These are phyloP conservation scores for Candida xyloterini DNA, from an alignment of 805 yeast species.

Conservation along the genomic window DNA sequence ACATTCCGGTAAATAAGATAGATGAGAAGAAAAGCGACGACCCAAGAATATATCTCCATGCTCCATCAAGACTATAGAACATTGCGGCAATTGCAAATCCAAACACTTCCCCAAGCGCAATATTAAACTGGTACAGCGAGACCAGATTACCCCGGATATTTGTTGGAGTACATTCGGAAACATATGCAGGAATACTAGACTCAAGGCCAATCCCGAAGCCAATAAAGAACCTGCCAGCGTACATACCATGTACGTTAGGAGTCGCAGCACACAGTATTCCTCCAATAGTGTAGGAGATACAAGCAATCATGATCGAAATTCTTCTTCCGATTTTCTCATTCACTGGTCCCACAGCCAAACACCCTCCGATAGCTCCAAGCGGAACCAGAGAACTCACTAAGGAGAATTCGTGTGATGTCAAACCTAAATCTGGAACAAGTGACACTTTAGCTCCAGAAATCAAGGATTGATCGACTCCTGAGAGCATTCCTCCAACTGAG, in stretches of 20 bases:
- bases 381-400: conserved; percentile 61
- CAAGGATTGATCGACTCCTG: conserved; percentile 66
- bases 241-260: conserved; percentile 44
- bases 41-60: conserved; percentile 67
- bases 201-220: conserved; percentile 68
- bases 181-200: conserved; percentile 63
- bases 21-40: conserved; percentile 60
- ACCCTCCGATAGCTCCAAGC: conserved; percentile 63
- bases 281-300: conserved; percentile 61
- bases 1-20: conserved; percentile 45
- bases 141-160: conserved; percentile 58
- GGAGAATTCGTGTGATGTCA: conserved; percentile 45
- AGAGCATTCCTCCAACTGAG: conserved; percentile 59
- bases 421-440: conserved; percentile 42
- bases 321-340: conserved; percentile 56
- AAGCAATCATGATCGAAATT: conserved; percentile 50
- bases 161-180: conserved; percentile 60
- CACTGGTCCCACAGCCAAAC: conserved; percentile 56
- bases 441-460: conserved; percentile 61
- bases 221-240: conserved; percentile 56
- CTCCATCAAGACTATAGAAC: conserved; percentile 51
- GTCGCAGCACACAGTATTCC: conserved; percentile 58
- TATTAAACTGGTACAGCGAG: conserved; percentile 59
- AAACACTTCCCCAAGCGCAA: conserved; percentile 64
- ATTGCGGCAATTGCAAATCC: conserved; percentile 65